These are phyloP conservation scores for Sclerotinia borealis DNA, from an alignment of 2,329 filamentous ascomycete species.

Conservation along the genomic window DNA sequence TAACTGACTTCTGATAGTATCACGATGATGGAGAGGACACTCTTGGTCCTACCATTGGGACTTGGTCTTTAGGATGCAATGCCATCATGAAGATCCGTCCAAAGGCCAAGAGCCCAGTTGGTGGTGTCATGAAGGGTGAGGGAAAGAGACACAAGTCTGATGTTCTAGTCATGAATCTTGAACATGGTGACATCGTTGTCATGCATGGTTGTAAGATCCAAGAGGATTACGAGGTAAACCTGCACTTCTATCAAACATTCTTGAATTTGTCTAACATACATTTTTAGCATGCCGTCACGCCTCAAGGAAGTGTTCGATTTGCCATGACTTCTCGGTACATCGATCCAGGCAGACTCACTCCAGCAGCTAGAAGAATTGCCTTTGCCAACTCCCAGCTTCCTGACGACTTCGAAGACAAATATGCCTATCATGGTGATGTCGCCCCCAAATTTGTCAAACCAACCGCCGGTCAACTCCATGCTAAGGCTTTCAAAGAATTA, in stretches of 20 bases:
- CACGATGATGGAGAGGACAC: conserved; percentile 62
- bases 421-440: conserved; percentile 30
- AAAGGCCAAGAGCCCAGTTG: conserved; percentile 38
- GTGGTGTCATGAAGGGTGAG: neutral
- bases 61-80: conserved; percentile 52
- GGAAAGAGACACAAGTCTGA: conserved; percentile 26
- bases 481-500: neutral
- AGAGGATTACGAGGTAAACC: conserved; percentile 49
- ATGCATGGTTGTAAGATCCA: conserved; percentile 59
- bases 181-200: conserved; percentile 59
- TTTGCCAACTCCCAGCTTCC: conserved; percentile 34
- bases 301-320: conserved; percentile 46
- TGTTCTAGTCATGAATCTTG: conserved; percentile 30
- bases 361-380: conserved; percentile 28
- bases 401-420: conserved; percentile 23
- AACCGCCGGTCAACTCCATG: neutral
- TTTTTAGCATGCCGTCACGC: conserved; percentile 45
- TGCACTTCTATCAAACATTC: too few relatives aligned
- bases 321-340: conserved; percentile 52
- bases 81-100: conserved; percentile 53
- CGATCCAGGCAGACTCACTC: conserved; percentile 37
- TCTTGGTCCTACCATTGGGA: conserved; percentile 56
- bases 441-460: conserved; percentile 14
- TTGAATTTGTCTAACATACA: conserved; percentile 27
- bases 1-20: conserved; percentile 38